These are phyloP conservation scores for Boechera divaricarpa DNA, from an alignment of 345 rosid species.

Conservation along the genomic window DNA sequence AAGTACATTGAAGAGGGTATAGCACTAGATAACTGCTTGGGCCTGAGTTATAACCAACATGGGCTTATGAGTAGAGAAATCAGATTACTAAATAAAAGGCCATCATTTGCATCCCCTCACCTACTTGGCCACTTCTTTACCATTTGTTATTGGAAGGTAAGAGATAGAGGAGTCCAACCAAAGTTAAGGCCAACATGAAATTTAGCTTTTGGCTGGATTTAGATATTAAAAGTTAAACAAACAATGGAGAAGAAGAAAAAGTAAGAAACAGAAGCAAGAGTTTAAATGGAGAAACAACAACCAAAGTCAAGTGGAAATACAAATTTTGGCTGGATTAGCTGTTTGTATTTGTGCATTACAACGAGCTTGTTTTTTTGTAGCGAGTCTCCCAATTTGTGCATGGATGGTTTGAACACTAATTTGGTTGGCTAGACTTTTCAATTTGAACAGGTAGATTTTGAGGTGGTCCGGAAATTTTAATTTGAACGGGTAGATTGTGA, in stretches of 20 bases:
- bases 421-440: not conserved
- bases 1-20: not conserved
- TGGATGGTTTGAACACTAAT: not conserved
- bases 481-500: too few relatives aligned
- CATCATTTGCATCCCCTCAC: not conserved
- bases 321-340: not conserved
- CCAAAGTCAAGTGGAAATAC: too few relatives aligned
- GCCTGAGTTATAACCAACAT: not conserved
- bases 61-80: not conserved
- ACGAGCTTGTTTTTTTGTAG: not conserved
- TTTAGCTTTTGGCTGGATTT: not conserved
- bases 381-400: not conserved
- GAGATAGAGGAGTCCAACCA: not conserved
- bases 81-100: not conserved
- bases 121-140: not conserved
- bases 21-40: not conserved
- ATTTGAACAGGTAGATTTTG: not conserved
- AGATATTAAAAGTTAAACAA: too few relatives aligned
- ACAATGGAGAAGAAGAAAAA: too few relatives aligned
- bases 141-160: not conserved
- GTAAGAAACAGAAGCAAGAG: too few relatives aligned
- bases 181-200: not conserved
- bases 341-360: not conserved
- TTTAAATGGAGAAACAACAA: too few relatives aligned
- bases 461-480: not conserved